Base-by-base conservation (phyloP, 176 grass and related monocot genomes). In the Aegilops tauschii region DNA sequence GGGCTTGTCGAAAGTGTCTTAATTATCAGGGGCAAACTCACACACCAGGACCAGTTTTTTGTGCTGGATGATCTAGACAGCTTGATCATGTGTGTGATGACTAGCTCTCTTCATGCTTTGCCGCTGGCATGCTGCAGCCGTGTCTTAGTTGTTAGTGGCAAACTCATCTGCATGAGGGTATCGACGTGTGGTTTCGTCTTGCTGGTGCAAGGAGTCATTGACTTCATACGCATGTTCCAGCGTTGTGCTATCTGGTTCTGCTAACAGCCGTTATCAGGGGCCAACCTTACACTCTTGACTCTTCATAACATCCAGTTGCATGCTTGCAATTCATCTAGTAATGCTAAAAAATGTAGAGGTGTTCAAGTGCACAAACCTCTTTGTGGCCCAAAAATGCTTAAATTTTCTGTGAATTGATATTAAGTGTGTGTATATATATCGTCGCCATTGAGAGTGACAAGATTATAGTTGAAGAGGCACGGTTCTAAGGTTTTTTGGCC, bases 11-110 rank as follows among this genome's bases (percentile, higher is more conserved):
- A 39, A 39, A 50, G 49, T 88, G 80, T 82, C 63, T 8, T 11
- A 18, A 61, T 77, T 77, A 68, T 61, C 5, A 31, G 73, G 12
- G 8, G 8, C 73, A 88, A 82, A 82, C 35, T 83, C 29, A 6
- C 21, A 42, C 86, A 77, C 40, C 69, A 29, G 61, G 4, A 4
- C 10, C 5, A 54, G 27, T 37, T 62, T 49, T 83, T 73, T 40
- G 23, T 73, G 35, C 17, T n/a, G n/a, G n/a, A n/a, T n/a, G n/a
- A n/a, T n/a, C n/a, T n/a, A n/a, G n/a, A n/a, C n/a, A n/a, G n/a
- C n/a, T n/a, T n/a, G n/a, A n/a, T n/a, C n/a, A n/a, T n/a, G n/a
- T 58, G 14, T 5, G 3, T 61, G 17, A 61, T 61, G 7, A 61
- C 2, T 61, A 61, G 1, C 20, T 2, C 58, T 61, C 58, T n/a